A percentile compares a stretch with the other conserved stretches of the same genome.
phyloP scores from a whole-genome alignment of 495 filamentous ascomycete genomes.

The Tuber melanosporum region DNA sequence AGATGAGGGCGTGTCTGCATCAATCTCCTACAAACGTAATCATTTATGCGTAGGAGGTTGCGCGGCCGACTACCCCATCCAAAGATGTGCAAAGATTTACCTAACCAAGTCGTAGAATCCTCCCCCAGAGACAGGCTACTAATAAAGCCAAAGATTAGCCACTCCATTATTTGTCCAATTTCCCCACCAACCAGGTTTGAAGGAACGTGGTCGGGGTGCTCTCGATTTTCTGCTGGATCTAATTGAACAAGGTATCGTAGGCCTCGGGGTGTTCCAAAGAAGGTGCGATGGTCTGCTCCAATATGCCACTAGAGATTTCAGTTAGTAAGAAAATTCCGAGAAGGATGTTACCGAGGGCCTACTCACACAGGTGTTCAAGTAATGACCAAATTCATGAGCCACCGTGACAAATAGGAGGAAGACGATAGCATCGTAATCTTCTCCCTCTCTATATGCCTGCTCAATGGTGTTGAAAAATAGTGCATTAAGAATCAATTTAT shows the following conservation, averaged over 20 bases:
- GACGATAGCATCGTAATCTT: constrained; percentile 15
- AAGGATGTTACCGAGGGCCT: background rate
- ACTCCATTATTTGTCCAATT: constrained; percentile 26
- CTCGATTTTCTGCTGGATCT: background rate
- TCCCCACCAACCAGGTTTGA: background rate
- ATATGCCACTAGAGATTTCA: background rate
- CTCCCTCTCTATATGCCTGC: constrained; percentile 3
- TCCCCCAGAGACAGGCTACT: fast-evolving
- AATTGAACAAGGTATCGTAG: background rate
- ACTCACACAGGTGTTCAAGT: constrained; percentile 17
- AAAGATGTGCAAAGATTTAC: background rate
- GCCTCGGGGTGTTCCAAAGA: background rate
- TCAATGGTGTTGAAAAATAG: constrained; percentile 19
- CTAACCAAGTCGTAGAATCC: background rate
- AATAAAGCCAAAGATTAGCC: constrained; percentile 22
- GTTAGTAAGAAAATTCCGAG: background rate
- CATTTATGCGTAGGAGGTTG: background rate
- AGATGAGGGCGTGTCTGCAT: constrained; percentile 8
- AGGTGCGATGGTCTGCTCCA: background rate
- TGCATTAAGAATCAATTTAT: constrained; percentile 12
- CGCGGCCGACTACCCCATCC: constrained; percentile 14
- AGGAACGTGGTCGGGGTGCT: background rate
- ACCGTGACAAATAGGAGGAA: constrained; percentile 11
- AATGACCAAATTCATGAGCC: constrained; percentile 24
- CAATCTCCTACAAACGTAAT: constrained; percentile 9